Evolutionary conservation across 2,329 filamentous ascomycete species (phyloP).

Genomic region (Chaetomium globosum): DNA sequence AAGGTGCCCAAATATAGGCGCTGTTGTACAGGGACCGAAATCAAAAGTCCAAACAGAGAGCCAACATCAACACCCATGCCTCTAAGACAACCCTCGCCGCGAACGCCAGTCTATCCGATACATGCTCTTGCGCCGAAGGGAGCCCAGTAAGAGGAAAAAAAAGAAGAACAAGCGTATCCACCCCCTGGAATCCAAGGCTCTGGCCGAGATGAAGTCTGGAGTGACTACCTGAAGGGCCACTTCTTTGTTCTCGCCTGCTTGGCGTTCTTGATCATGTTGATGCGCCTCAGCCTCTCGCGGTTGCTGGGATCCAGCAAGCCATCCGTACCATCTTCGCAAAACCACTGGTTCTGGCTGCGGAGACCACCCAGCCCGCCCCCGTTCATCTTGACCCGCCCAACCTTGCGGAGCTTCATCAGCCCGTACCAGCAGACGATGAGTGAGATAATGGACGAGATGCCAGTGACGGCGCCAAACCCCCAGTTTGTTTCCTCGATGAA

Average conservation of each 20-base stretch:
- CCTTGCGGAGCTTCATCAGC: constrained; percentile 77
- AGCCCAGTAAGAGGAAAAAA: not conserved
- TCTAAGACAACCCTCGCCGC: constrained; percentile 8
- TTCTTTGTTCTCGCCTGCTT: constrained; percentile 32
- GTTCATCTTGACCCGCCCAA: constrained; percentile 83
- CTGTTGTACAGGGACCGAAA: constrained; percentile 20
- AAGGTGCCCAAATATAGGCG: constrained; percentile 7
- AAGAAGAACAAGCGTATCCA: not conserved
- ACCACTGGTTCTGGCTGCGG: constrained; percentile 45
- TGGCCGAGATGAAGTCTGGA: not conserved
- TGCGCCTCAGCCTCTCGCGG: constrained; percentile 56
- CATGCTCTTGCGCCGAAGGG: constrained; percentile 11
- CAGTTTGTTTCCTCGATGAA: constrained; percentile 93
- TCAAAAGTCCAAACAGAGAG: constrained; percentile 18
- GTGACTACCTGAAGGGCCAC: constrained; percentile 29
- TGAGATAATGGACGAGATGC: constrained; percentile 70
- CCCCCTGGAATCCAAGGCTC: not conserved
- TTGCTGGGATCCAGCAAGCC: constrained; percentile 57
- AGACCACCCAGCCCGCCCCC: constrained; percentile 29
- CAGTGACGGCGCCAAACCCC: constrained; percentile 78
- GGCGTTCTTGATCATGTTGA: constrained; percentile 52
- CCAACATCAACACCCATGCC: constrained; percentile 6
- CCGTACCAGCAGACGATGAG: constrained; percentile 81
- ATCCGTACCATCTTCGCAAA: constrained; percentile 53
- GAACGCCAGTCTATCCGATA: constrained; percentile 27